Evolutionary conservation across 2,329 filamentous ascomycete genomes (phyloP).

Genomic region (Aspergillus jensenii): DNA sequence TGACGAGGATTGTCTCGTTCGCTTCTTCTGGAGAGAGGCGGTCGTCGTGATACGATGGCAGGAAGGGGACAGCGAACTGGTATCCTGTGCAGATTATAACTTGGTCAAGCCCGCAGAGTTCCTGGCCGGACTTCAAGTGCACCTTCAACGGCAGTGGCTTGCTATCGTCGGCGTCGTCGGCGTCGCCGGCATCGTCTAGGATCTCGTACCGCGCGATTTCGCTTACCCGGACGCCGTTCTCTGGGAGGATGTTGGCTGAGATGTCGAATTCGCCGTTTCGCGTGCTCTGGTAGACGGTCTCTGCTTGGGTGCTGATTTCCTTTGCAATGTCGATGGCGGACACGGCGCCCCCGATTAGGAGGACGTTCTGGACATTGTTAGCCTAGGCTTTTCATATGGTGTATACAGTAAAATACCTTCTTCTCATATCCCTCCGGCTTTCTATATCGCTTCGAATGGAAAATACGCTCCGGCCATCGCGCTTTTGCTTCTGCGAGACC

Average conservation of each 20-base stretch:
- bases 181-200: background rate
- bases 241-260: conserved; percentile 53
- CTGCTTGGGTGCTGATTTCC: conserved; percentile 49
- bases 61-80: conserved; percentile 65
- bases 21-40: conserved; percentile 47
- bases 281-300: conserved; percentile 55
- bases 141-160: conserved; percentile 52
- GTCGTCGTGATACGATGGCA: conserved; percentile 53
- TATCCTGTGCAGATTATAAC: conserved; percentile 70
- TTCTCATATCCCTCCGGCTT: conserved; percentile 49
- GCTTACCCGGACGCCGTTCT: conserved; percentile 52
- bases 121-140: conserved; percentile 53
- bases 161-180: conserved; percentile 14
- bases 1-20: conserved; percentile 57
- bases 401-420: conserved; percentile 45
- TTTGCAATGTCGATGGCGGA: conserved; percentile 57
- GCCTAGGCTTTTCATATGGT: background rate
- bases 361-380: conserved; percentile 45
- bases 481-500: conserved; percentile 50
- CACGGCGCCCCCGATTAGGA: conserved; percentile 57
- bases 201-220: conserved; percentile 52
- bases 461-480: conserved; percentile 45
- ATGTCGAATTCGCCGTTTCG: conserved; percentile 63
- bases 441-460: conserved; percentile 55
- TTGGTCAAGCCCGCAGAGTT: conserved; percentile 57